These are phyloP conservation scores for Osmozyma mogii DNA, from an alignment of 805 yeast genomes.

Conservation along the genomic window DNA sequence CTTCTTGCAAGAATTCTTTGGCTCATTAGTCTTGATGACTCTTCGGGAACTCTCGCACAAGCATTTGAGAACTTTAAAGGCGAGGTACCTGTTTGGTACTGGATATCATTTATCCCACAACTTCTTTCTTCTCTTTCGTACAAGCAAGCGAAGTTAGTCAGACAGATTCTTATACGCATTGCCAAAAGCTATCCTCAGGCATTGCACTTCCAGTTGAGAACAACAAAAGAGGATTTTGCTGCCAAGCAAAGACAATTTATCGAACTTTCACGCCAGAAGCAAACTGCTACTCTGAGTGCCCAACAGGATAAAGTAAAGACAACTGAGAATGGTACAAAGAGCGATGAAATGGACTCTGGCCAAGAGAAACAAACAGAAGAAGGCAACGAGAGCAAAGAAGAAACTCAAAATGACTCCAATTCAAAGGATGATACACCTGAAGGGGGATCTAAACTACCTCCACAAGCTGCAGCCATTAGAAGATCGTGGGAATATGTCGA, in stretches of 20 bases:
- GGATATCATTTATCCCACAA: conserved; percentile 97
- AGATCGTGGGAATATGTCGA: conserved; percentile 92
- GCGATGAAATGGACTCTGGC: not conserved
- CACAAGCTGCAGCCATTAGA: conserved; percentile 18
- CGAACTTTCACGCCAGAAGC: conserved; percentile 22
- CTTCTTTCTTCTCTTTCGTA: conserved; percentile 82
- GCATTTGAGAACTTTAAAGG: conserved; percentile 92
- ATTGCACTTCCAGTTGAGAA: conserved; percentile 87
- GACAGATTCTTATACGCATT: conserved; percentile 80
- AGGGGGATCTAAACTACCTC: conserved; percentile 2
- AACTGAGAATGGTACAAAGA: conserved; percentile 4
- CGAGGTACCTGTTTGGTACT: conserved; percentile 98
- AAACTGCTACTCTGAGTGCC: conserved; percentile 4
- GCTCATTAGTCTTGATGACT: conserved; percentile 88
- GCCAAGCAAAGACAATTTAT: conserved; percentile 72
- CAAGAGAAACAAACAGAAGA: not conserved
- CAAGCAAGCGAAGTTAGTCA: conserved; percentile 82
- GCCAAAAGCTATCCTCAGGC: conserved; percentile 98
- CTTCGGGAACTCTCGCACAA: conserved; percentile 67
- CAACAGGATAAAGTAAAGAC: conserved; percentile 3
- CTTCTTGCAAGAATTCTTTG: conserved; percentile 84
- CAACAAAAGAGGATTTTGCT: conserved; percentile 90
- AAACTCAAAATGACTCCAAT: not conserved
- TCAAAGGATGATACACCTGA: conserved; percentile 1
- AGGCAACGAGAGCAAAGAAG: conserved; percentile 1